Conservation (phyloP, 805 yeast species). For the Diddensiella caesifluorescens region DNA sequence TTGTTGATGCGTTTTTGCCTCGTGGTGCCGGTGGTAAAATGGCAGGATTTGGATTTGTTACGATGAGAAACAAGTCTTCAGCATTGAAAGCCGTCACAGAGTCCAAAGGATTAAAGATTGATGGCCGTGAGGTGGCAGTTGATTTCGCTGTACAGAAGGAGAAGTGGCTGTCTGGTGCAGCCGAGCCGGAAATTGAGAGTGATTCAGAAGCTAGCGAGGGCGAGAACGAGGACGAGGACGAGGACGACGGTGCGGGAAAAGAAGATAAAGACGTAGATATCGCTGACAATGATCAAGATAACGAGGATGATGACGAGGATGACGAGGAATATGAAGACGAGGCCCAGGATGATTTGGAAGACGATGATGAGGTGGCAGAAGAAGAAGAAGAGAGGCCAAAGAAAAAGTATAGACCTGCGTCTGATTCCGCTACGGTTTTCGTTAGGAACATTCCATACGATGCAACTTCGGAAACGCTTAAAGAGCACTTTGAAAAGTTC, state of each 20-base stretch:
- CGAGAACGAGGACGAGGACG: slow-evolving; percentile 36
- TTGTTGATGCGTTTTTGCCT: slow-evolving; percentile 84
- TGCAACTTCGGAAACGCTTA: slow-evolving; percentile 73
- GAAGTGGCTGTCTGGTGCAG: slow-evolving; percentile 62
- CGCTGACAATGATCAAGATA: slow-evolving; percentile 38
- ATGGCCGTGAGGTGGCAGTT: slow-evolving; percentile 88
- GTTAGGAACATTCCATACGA: slow-evolving; percentile 94
- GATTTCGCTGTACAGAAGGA: slow-evolving; percentile 88
- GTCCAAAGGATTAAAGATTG: slow-evolving; percentile 68
- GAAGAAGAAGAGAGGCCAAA: slow-evolving; percentile 26
- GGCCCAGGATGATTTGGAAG: slow-evolving; percentile 30
- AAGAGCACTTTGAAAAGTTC: slow-evolving; percentile 72
- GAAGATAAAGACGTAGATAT: slow-evolving; percentile 36
- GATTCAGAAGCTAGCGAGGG: slow-evolving; percentile 40
- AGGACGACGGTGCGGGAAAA: slow-evolving; percentile 36
- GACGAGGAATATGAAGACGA: slow-evolving; percentile 37
- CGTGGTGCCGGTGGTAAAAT: slow-evolving; percentile 80
- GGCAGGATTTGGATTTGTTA: slow-evolving; percentile 93
- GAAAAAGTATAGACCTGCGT: slow-evolving; percentile 30
- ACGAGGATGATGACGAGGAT: slow-evolving; percentile 35
- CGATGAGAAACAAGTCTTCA: slow-evolving; percentile 71
- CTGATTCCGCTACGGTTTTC: slow-evolving; percentile 53
- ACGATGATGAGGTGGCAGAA: slow-evolving; percentile 32
- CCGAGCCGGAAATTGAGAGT: slow-evolving; percentile 36
- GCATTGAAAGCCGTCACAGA: slow-evolving; percentile 81